Percentiles rank a stretch among this genome's conserved stretches.
Evolutionary conservation across 345 rosid species (phyloP).

Genomic region (Hibiscus mutabilis): DNA sequence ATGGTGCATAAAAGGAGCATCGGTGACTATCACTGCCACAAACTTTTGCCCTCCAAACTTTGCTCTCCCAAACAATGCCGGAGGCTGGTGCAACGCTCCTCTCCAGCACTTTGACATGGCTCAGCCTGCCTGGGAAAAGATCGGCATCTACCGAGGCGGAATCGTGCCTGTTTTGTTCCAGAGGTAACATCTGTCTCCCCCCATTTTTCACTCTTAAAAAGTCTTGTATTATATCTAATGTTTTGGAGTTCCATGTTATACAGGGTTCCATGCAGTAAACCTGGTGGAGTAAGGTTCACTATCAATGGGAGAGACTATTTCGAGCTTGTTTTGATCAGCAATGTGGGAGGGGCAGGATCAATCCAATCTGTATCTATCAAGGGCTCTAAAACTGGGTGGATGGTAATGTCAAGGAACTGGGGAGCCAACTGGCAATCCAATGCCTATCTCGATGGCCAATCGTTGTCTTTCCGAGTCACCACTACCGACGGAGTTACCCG

Average conservation of each 20-base stretch:
- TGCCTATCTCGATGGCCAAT: slow-evolving; percentile 71
- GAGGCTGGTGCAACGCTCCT: slow-evolving; percentile 99
- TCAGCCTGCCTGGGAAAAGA: slow-evolving; percentile 86
- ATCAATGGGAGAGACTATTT: slow-evolving; percentile 79
- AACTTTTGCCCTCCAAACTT: slow-evolving; percentile 79
- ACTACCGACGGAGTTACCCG: slow-evolving; percentile 58
- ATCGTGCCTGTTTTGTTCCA: slow-evolving; percentile 77
- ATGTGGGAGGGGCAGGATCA: slow-evolving; percentile 79
- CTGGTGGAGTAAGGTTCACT: slow-evolving; percentile 83
- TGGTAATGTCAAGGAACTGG: slow-evolving; percentile 89
- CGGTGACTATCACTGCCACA: slow-evolving; percentile 58
- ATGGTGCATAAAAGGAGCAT: slow-evolving; percentile 61
- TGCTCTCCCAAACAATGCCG: slow-evolving; percentile 57
- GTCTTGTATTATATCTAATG: background rate
- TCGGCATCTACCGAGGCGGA: slow-evolving; percentile 76
- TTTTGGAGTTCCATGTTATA: background rate
- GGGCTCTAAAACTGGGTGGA: slow-evolving; percentile 75
- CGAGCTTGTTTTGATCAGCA: slow-evolving; percentile 68
- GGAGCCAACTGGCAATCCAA: slow-evolving; percentile 97
- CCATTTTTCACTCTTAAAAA: background rate
- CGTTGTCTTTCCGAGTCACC: slow-evolving; percentile 68
- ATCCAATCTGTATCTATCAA: slow-evolving; percentile 56
- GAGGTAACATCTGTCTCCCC: slow-evolving; percentile 28
- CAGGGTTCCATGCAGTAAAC: slow-evolving; percentile 84
- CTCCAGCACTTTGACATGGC: slow-evolving; percentile 95